Evolutionary conservation across 2,329 filamentous ascomycete species (phyloP).

Genomic region (Colletotrichum aenigma): DNA sequence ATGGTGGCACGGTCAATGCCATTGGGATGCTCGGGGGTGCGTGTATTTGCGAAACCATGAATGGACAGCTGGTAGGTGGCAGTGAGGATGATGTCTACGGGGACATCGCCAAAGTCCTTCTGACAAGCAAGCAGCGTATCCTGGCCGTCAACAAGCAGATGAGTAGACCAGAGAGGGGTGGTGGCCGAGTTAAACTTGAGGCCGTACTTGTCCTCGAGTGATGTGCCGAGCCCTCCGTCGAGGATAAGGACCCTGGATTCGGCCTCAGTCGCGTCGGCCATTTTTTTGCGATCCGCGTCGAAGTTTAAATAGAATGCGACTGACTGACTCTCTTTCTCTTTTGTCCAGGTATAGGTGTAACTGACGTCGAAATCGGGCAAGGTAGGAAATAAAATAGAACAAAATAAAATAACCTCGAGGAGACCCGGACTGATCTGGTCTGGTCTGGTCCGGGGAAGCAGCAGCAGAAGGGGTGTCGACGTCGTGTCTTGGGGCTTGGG

Average conservation of each 20-base stretch:
- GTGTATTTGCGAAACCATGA: constrained; percentile 59
- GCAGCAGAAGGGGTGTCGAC: not conserved
- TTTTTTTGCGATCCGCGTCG: not conserved
- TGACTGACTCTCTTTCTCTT: not conserved
- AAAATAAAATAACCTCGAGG: not conserved
- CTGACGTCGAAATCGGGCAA: not conserved
- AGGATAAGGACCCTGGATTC: constrained; percentile 49
- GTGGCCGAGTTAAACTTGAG: constrained; percentile 51
- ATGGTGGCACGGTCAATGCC: constrained; percentile 47
- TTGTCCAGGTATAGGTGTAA: not conserved
- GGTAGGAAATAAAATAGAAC: not conserved
- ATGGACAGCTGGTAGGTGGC: constrained; percentile 71
- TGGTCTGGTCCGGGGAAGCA: not conserved
- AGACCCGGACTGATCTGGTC: not conserved
- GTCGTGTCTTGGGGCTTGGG: constrained; percentile 8
- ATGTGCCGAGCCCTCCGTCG: constrained; percentile 72
- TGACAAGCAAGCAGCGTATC: constrained; percentile 60
- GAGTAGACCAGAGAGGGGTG: constrained; percentile 71
- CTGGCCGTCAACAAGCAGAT: constrained; percentile 62
- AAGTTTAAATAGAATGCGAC: not conserved
- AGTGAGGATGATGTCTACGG: constrained; percentile 67
- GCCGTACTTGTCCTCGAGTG: constrained; percentile 62
- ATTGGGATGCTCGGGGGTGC: constrained; percentile 39
- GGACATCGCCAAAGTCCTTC: constrained; percentile 56
- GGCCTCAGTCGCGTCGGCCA: not conserved